Conservation (phyloP, 2,329 filamentous ascomycete genomes). For the Hypoxylon sp. region DNA sequence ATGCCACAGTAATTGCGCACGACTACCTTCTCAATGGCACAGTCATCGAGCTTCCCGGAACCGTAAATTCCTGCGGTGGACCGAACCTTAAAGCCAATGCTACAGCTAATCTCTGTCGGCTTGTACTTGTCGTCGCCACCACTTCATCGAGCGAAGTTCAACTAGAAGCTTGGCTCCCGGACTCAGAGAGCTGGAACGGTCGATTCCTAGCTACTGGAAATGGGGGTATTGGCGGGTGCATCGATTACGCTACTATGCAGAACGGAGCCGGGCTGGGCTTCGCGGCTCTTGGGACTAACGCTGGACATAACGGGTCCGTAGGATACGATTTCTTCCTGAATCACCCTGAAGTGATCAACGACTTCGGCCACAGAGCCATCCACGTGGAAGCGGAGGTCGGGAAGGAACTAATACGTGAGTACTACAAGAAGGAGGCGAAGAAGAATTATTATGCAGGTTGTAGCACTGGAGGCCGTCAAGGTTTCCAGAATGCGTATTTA, state of each 20-base stretch:
- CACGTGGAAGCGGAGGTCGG: slow-evolving; percentile 63
- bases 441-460: slow-evolving; percentile 68
- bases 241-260: slow-evolving; percentile 59
- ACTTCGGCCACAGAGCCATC: slow-evolving; percentile 50
- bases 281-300: slow-evolving; percentile 59
- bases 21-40: slow-evolving; percentile 26
- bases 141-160: slow-evolving; percentile 38
- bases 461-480: slow-evolving; percentile 69
- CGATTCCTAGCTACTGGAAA: slow-evolving; percentile 60
- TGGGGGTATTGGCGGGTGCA: slow-evolving; percentile 60
- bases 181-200: slow-evolving; percentile 53
- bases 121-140: slow-evolving; percentile 31
- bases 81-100: slow-evolving; percentile 23
- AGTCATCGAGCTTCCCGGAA: slow-evolving; percentile 25
- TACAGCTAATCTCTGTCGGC: slow-evolving; percentile 34
- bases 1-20: slow-evolving; percentile 20
- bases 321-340: slow-evolving; percentile 47
- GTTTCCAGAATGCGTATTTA: slow-evolving; percentile 64
- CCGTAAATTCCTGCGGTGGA: slow-evolving; percentile 36
- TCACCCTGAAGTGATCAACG: slow-evolving; percentile 51
- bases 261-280: slow-evolving; percentile 58
- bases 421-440: slow-evolving; percentile 57
- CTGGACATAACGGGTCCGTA: slow-evolving; percentile 59
- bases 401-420: slow-evolving; percentile 61
- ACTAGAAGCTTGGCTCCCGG: slow-evolving; percentile 44